Evolutionary conservation across 495 filamentous ascomycete genomes (phyloP).

Genomic region (Xylaria telfairii): DNA sequence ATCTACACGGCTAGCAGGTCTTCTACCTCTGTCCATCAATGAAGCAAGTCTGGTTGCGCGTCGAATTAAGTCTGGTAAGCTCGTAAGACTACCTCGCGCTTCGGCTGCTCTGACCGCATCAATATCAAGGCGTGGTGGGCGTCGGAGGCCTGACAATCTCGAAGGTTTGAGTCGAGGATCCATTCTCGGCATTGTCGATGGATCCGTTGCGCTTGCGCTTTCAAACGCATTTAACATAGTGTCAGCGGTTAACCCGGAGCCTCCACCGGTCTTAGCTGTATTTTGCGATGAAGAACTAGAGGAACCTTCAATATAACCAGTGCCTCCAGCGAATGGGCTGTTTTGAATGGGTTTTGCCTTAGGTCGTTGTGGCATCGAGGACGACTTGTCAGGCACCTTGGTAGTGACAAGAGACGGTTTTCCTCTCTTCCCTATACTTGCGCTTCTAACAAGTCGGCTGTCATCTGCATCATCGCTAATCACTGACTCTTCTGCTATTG

Average conservation of each 20-base stretch:
- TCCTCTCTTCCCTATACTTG: conserved; percentile 75
- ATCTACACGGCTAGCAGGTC: conserved; percentile 75
- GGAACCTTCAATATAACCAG: conserved; percentile 51
- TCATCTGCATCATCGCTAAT: conserved; percentile 65
- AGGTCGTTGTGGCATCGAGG: conserved; percentile 36
- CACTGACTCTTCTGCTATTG: conserved; percentile 54
- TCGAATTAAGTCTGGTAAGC: conserved; percentile 86
- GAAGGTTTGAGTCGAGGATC: conserved; percentile 48
- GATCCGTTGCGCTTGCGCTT: conserved; percentile 49
- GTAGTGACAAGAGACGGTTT: conserved; percentile 76
- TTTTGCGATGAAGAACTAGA: conserved; percentile 48
- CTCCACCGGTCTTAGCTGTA: conserved; percentile 31
- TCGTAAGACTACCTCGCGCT: conserved; percentile 84
- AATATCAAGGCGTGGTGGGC: conserved; percentile 79
- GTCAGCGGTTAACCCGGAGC: conserved; percentile 41
- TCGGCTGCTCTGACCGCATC: conserved; percentile 80
- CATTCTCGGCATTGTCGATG: conserved; percentile 35
- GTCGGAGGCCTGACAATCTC: conserved; percentile 59
- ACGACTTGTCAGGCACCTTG: conserved; percentile 33
- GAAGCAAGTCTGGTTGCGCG: conserved; percentile 86
- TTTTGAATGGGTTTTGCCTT: conserved; percentile 43
- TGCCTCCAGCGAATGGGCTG: conserved; percentile 46
- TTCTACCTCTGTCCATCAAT: conserved; percentile 81
- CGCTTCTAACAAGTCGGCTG: conserved; percentile 73
- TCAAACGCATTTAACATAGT: conserved; percentile 53